These are phyloP conservation scores for Xylaria venustula DNA, from an alignment of 495 filamentous ascomycete genomes.

Conservation along the genomic window DNA sequence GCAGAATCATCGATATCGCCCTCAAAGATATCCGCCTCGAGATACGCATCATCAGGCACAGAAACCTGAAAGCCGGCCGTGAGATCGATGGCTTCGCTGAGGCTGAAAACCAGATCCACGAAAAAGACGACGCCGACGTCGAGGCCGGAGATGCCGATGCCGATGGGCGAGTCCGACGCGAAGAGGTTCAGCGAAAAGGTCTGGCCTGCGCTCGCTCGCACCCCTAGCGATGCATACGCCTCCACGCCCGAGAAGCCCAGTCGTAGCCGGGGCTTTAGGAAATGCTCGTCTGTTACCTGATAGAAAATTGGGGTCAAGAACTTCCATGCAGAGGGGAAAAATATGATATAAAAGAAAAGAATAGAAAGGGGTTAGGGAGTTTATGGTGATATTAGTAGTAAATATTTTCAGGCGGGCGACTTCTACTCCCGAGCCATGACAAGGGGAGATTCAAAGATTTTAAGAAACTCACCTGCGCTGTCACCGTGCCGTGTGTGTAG, in stretches of 20 bases:
- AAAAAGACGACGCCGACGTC: slow-evolving; percentile 30
- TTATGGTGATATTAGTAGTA: too few species aligned
- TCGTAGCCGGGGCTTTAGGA: slow-evolving; percentile 17
- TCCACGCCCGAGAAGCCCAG: slow-evolving; percentile 21
- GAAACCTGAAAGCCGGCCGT: slow-evolving; percentile 32
- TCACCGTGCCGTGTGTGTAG: slow-evolving; percentile 24
- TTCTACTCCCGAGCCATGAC: too few species aligned
- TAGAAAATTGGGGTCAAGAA: too few species aligned
- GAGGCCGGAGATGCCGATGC: slow-evolving; percentile 22
- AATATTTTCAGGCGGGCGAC: too few species aligned
- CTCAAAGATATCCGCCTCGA: slow-evolving; percentile 28
- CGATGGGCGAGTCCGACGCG: slow-evolving; percentile 19
- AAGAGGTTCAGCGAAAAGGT: slow-evolving; percentile 25
- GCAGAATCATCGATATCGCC: slow-evolving; percentile 29
- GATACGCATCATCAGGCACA: slow-evolving; percentile 27
- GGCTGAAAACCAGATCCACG: slow-evolving; percentile 33
- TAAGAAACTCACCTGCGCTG: slow-evolving; percentile 19
- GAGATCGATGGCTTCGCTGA: slow-evolving; percentile 31
- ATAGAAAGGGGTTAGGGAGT: too few species aligned
- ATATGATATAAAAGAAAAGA: too few species aligned
- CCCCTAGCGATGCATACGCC: slow-evolving; percentile 21
- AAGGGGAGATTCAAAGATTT: too few species aligned
- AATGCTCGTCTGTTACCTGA: slow-evolving; percentile 15
- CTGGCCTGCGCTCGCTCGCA: slow-evolving; percentile 12
- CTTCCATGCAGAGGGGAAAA: too few species aligned